Base-by-base conservation (phyloP, 768 basidiomycete species). In the Agaricus sinodeliciosus region DNA sequence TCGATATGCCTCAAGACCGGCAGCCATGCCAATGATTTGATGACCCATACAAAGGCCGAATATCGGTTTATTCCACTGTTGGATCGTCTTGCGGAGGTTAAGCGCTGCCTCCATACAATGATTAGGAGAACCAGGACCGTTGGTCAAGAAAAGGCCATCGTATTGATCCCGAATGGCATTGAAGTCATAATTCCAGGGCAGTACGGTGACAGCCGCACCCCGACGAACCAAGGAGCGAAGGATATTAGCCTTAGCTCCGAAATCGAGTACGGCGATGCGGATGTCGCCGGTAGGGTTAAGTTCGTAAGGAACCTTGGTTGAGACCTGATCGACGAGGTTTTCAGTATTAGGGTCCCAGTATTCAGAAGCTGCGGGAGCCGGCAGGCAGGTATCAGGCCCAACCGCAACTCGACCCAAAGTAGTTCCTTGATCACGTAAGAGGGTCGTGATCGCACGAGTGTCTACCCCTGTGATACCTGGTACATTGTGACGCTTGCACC, bases 11-110 rank as follows among this genome's bases (percentile, higher is more conserved):
- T 96, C 94, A 49, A 97, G 69, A 18, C 96, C 95, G 19, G 94
- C 95, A 25, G 95, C 96, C 78, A 99, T 89, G 45, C 95, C 96
- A 59, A 99, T 89, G 60, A 99, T 80, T 69, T 98, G 95, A 66
- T 98, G 92, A 47, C 95, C 96, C 96, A 99, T 98, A 70, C 96
- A 99, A 59, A 99, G 94, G 49, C 96, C 96, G 59, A 98, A 98
- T 37, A 98, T 78, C 9, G 96, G 96, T 65, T 84, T 91, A 65
- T 83, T 71, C 95, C 95, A 98, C 69, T 94, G 91, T 28, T 76
- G 61, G 47, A 99, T 69, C 9, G 93, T 95, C 62, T 78, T 79
- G 59, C 91, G 81, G 42, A 98, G 80, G 56, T 87, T 81, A 52
- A 84, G 62, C 9, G 84, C 90, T 18, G 92, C 92, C 51, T 89